Conservation (phyloP, 192 early-diverging fungal genomes). For the Lobosporangium transversale region DNA sequence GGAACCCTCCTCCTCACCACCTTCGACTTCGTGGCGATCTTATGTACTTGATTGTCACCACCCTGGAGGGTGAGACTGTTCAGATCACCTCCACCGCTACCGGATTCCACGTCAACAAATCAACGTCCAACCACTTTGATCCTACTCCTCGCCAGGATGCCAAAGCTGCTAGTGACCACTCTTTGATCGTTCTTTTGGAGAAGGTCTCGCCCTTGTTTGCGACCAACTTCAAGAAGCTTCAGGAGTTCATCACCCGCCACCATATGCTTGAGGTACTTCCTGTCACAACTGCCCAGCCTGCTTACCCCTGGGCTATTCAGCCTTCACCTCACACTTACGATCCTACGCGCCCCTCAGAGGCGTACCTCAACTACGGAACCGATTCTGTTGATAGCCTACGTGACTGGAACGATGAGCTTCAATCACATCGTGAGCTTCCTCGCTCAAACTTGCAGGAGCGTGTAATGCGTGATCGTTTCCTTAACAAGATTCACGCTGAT, state of each 20-base stretch:
- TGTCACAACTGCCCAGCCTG: constrained; percentile 69
- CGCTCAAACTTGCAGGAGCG: constrained; percentile 79
- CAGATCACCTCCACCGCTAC: constrained; percentile 86
- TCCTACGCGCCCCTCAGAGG: constrained; percentile 70
- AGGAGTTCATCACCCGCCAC: constrained; percentile 68
- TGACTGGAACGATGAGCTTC: constrained; percentile 98
- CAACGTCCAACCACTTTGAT: constrained; percentile 75
- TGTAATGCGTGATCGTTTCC: constrained; percentile 83
- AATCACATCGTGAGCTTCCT: constrained; percentile 88
- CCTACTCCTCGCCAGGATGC: constrained; percentile 59
- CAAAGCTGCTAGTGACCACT: constrained; percentile 64
- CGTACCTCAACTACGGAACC: constrained; percentile 65
- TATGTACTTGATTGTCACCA: constrained; percentile 87
- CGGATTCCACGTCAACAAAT: constrained; percentile 92
- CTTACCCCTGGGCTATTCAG: constrained; percentile 87
- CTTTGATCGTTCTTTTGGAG: constrained; percentile 73
- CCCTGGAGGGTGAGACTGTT: constrained; percentile 83
- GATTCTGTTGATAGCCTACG: constrained; percentile 76
- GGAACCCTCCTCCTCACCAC: constrained; percentile 91
- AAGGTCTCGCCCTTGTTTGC: constrained; percentile 77
- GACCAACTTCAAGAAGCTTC: constrained; percentile 71
- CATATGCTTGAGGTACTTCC: constrained; percentile 86
- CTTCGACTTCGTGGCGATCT: constrained; percentile 86
- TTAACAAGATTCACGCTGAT: constrained; percentile 88
- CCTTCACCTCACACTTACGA: constrained; percentile 65